Conservation (phyloP, 768 basidiomycete genomes). For the Kwoniella dendrophila region DNA sequence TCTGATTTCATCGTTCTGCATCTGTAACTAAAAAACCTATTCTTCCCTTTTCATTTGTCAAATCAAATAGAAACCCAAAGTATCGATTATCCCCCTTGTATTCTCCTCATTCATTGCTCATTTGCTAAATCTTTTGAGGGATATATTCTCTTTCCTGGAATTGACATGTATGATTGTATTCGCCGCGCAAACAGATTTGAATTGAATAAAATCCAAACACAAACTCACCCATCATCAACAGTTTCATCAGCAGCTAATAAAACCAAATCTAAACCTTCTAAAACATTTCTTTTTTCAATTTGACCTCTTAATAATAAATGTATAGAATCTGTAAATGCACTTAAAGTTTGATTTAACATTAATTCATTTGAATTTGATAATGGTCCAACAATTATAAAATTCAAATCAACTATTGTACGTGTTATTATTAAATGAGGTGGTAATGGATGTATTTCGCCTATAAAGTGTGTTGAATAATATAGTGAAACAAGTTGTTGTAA, state of each 20-base stretch:
- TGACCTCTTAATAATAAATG: slow-evolving; percentile 83
- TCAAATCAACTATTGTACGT: slow-evolving; percentile 91
- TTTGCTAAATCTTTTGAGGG: no score
- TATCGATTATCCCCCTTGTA: no score
- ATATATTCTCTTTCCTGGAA: no score
- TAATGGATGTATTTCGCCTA: slow-evolving; percentile 91
- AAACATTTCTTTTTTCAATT: slow-evolving; percentile 88
- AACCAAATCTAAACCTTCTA: slow-evolving; percentile 93
- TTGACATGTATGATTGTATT: no score
- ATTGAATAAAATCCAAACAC: neutral
- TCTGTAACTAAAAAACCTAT: no score
- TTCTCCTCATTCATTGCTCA: no score
- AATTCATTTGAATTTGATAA: slow-evolving; percentile 84
- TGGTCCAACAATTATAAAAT: slow-evolving; percentile 88
- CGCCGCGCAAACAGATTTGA: no score
- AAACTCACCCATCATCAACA: slow-evolving; percentile 89
- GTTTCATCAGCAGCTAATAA: slow-evolving; percentile 93
- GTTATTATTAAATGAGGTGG: slow-evolving; percentile 88
- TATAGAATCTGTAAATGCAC: slow-evolving; percentile 81
- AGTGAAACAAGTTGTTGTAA: no score
- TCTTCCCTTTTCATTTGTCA: no score
- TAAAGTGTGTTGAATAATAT: no score
- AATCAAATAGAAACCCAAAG: no score
- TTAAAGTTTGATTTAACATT: slow-evolving; percentile 85
- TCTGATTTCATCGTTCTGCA: neutral